phyloP scores from a whole-genome alignment of 2,329 filamentous ascomycete genomes.

The Colletotrichum lentis region DNA sequence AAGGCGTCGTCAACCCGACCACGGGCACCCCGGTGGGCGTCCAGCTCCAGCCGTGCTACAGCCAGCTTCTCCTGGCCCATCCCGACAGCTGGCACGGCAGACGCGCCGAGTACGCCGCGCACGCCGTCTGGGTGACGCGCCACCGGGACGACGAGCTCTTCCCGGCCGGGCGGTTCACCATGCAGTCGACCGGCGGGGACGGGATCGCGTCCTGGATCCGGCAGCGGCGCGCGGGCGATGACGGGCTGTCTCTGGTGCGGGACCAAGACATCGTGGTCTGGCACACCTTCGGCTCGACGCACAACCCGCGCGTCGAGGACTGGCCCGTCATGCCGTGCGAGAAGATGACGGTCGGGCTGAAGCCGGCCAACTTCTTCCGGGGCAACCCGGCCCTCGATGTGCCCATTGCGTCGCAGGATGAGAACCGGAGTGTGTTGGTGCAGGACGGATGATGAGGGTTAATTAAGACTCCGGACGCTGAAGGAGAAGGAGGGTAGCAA shows the following conservation, averaged over 20 bases:
- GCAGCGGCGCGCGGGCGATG: conserved; percentile 45
- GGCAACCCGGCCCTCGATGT: conserved; percentile 62
- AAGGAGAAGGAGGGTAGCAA: too few species aligned
- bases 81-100: conserved; percentile 50
- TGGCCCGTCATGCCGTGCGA: conserved; percentile 75
- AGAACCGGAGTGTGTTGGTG: conserved; percentile 47
- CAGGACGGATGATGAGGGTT: not conserved
- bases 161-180: conserved; percentile 54
- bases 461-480: too few species aligned
- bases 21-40: conserved; percentile 56
- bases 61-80: conserved; percentile 55
- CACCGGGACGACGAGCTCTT: conserved; percentile 55
- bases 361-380: conserved; percentile 63
- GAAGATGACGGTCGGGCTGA: conserved; percentile 59
- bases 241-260: conserved; percentile 53
- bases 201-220: conserved; percentile 52
- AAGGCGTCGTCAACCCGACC: conserved; percentile 51
- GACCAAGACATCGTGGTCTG: conserved; percentile 65
- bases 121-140: conserved; percentile 57
- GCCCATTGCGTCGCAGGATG: conserved; percentile 50
- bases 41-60: conserved; percentile 56
- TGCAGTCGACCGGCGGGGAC: conserved; percentile 56
- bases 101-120: conserved; percentile 54
- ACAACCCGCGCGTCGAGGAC: conserved; percentile 71
- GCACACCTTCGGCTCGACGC: conserved; percentile 68